A percentile compares a stretch with the other conserved stretches of the same genome.
Evolutionary conservation across 1,139 yeast genomes (phyloP).

Genomic region (Yarrowia galli): DNA sequence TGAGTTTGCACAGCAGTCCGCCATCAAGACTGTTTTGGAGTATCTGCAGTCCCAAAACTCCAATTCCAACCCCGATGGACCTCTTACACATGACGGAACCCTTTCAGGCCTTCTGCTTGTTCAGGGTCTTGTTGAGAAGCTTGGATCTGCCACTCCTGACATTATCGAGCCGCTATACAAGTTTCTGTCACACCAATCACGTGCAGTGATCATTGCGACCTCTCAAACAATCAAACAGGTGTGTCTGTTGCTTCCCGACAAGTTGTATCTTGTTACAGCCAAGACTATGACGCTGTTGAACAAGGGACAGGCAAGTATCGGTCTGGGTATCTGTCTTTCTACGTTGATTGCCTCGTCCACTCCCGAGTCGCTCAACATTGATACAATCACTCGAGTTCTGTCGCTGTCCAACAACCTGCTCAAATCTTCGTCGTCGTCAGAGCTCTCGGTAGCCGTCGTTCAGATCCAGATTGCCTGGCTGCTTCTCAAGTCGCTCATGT

Average conservation of each 20-base stretch:
- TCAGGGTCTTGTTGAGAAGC: slow-evolving; percentile 12
- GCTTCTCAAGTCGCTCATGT: slow-evolving; percentile 75
- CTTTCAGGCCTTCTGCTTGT: slow-evolving; percentile 12
- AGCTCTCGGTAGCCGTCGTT: slow-evolving; percentile 46
- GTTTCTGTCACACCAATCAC: slow-evolving; percentile 40
- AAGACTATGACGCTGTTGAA: slow-evolving; percentile 45
- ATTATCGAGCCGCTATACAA: slow-evolving; percentile 44
- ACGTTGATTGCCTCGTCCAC: slow-evolving; percentile 47
- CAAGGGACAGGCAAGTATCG: slow-evolving; percentile 46
- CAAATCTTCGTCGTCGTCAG: slow-evolving; percentile 42
- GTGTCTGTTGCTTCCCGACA: slow-evolving; percentile 46
- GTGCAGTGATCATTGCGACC: slow-evolving; percentile 39
- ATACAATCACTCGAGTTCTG: slow-evolving; percentile 47
- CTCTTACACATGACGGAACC: slow-evolving; percentile 19
- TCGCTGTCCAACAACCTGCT: slow-evolving; percentile 49
- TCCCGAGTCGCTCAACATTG: slow-evolving; percentile 45
- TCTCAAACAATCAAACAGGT: slow-evolving; percentile 44
- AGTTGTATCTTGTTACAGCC: slow-evolving; percentile 46
- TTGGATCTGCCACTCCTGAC: slow-evolving; percentile 22
- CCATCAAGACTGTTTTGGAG: slow-evolving; percentile 30
- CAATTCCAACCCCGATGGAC: slow-evolving; percentile 14
- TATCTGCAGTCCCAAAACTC: slow-evolving; percentile 19
- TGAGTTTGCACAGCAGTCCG: slow-evolving; percentile 18
- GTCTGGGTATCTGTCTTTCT: slow-evolving; percentile 43
- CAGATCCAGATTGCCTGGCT: slow-evolving; percentile 65